Evolutionary conservation across 163 green algal species (phyloP).

Genomic region (Trebouxiophyceae sp.): DNA sequence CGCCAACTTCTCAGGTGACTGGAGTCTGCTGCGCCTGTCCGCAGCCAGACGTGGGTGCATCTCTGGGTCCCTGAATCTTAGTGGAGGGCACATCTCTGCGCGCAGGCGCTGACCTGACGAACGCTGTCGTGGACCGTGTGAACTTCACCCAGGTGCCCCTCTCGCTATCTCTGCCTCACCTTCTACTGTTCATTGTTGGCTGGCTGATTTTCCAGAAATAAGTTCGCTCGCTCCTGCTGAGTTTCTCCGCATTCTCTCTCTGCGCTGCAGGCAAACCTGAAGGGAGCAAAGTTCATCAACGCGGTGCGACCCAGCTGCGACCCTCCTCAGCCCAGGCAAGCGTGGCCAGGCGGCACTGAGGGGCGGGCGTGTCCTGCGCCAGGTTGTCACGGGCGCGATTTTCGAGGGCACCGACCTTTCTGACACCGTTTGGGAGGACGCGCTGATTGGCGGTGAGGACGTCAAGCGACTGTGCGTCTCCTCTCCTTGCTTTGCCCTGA

Average conservation of each 20-base stretch:
- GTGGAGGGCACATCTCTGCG: not conserved
- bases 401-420: slow-evolving; percentile 33
- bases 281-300: slow-evolving; percentile 32
- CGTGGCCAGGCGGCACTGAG: too few relatives aligned
- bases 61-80: too few relatives aligned
- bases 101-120: slow-evolving; percentile 75
- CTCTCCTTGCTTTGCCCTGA: not conserved
- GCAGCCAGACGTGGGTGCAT: too few relatives aligned
- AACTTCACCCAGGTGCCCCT: slow-evolving; percentile 67
- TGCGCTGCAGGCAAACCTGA: too few relatives aligned
- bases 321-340: too few relatives aligned
- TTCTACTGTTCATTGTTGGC: too few relatives aligned
- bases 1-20: slow-evolving; percentile 32
- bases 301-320: too few relatives aligned
- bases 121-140: slow-evolving; percentile 85
- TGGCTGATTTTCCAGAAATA: too few relatives aligned
- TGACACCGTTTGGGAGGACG: slow-evolving; percentile 40
- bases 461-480: slow-evolving; percentile 36
- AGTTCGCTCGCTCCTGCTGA: too few relatives aligned
- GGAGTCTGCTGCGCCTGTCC: not conserved
- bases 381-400: slow-evolving; percentile 5
- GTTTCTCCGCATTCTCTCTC: too few relatives aligned
- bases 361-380: too few relatives aligned
- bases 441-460: slow-evolving; percentile 47
- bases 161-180: too few relatives aligned